Conservation (phyloP, 2,329 filamentous ascomycete species). For the Sporothrix inflata region DNA sequence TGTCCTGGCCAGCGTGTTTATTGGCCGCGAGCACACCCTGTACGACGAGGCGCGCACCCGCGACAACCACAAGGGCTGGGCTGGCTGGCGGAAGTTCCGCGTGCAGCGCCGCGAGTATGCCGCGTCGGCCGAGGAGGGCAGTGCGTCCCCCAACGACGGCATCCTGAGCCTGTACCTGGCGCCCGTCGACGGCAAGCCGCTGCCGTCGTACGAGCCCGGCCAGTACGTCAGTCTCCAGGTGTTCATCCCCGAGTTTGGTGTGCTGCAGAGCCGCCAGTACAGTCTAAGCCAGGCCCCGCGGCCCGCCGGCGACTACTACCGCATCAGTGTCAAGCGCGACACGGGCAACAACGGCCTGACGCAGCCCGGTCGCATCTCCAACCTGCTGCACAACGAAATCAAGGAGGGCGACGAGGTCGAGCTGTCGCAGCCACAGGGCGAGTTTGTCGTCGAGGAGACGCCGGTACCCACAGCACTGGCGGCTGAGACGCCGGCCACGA, state of each 20-base stretch:
- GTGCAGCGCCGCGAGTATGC: constrained; percentile 65
- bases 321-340: constrained; percentile 75
- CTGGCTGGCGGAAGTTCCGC: constrained; percentile 55
- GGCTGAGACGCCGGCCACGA: background rate
- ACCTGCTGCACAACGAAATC: constrained; percentile 54
- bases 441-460: constrained; percentile 63
- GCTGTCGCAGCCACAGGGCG: constrained; percentile 59
- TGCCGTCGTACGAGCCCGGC: constrained; percentile 68
- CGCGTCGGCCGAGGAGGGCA: constrained; percentile 45
- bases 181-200: constrained; percentile 59
- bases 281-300: constrained; percentile 65
- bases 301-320: constrained; percentile 61
- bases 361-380: constrained; percentile 55
- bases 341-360: constrained; percentile 43
- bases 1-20: constrained; percentile 72
- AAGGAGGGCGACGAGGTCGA: constrained; percentile 57
- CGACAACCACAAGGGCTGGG: constrained; percentile 47
- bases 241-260: constrained; percentile 62
- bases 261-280: constrained; percentile 74
- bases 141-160: constrained; percentile 34
- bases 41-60: constrained; percentile 50
- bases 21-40: constrained; percentile 63
- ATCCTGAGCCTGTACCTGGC: constrained; percentile 73
- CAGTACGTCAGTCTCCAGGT: constrained; percentile 73
- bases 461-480: constrained; percentile 40